Conservation (phyloP, 176 grass and related monocot species). For the Dendrocalamus sinicus region DNA sequence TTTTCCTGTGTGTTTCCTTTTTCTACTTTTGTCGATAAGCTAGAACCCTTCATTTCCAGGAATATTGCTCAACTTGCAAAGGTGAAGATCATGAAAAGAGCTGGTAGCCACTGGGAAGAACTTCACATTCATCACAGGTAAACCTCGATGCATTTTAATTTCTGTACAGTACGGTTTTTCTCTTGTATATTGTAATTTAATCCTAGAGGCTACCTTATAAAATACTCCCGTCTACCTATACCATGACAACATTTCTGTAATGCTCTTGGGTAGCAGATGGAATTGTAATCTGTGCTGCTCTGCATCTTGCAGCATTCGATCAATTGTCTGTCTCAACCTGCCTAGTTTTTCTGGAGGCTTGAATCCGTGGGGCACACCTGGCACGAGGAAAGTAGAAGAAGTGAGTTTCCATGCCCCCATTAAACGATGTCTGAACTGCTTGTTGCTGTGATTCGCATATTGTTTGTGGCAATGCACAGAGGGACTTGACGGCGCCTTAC, state of each 20-base stretch:
- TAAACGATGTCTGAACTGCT: background rate
- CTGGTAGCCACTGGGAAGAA: conserved; percentile 71
- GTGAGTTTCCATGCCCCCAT: conserved; percentile 39
- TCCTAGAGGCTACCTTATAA: background rate
- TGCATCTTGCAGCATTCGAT: conserved; percentile 61
- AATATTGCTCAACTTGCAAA: conserved; percentile 93
- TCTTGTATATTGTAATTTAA: conserved; percentile 3
- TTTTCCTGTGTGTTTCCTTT: conserved; percentile 18
- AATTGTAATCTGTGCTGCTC: background rate
- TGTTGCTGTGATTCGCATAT: background rate
- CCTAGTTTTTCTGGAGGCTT: conserved; percentile 81
- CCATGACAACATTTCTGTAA: background rate
- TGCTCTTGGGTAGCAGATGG: conserved; percentile 14
- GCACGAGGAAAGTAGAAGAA: conserved; percentile 46
- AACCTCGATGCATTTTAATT: conserved; percentile 5
- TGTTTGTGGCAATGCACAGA: conserved; percentile 49
- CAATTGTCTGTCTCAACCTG: conserved; percentile 72
- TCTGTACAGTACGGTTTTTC: background rate
- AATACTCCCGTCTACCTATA: background rate
- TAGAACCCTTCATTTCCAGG: conserved; percentile 55
- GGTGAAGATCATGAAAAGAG: conserved; percentile 85
- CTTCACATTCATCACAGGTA: conserved; percentile 77
- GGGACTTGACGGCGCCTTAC: conserved; percentile 64
- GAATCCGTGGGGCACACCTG: conserved; percentile 72
- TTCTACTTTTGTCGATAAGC: conserved; percentile 12